A percentile compares a stretch with the other conserved stretches of the same genome.
Evolutionary conservation across 371 early-diverging fungal genomes (phyloP).

Genomic region (Ordospora colligata): DNA sequence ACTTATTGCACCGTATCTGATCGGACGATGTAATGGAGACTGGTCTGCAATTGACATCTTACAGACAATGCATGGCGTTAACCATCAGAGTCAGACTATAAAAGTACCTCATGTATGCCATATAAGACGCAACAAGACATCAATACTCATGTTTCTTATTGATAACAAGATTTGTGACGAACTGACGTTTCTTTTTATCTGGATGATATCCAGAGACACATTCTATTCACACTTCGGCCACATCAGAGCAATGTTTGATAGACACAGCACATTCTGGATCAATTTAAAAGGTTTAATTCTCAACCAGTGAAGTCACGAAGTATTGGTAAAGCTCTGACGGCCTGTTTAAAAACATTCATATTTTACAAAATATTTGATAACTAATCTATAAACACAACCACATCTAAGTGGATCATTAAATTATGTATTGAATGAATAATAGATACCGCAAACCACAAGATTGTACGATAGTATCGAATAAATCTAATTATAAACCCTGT

Average conservation of each 20-base stretch:
- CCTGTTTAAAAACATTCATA: too few species aligned
- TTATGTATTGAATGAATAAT: neutral
- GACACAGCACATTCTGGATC: neutral
- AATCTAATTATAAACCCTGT: neutral
- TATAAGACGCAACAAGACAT: neutral
- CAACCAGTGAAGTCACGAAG: neutral
- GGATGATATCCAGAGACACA: neutral
- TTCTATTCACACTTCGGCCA: slow-evolving; percentile 1
- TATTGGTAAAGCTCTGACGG: too few species aligned
- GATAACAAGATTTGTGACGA: slow-evolving; percentile 14
- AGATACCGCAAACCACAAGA: neutral
- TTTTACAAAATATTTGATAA: too few species aligned
- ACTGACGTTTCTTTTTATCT: slow-evolving; percentile 4
- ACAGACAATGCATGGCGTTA: neutral
- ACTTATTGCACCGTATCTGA: neutral
- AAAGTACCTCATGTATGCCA: neutral
- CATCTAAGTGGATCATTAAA: too few species aligned
- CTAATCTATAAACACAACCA: too few species aligned
- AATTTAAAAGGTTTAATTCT: neutral
- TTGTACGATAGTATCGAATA: too few species aligned
- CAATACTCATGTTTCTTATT: neutral
- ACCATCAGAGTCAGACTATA: neutral
- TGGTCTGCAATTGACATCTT: neutral
- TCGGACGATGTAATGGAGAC: neutral
- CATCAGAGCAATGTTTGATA: slow-evolving; percentile 5